Conservation (phyloP, 1,284 basidiomycete genomes). For the Cutaneotrichosporon cavernicola region DNA sequence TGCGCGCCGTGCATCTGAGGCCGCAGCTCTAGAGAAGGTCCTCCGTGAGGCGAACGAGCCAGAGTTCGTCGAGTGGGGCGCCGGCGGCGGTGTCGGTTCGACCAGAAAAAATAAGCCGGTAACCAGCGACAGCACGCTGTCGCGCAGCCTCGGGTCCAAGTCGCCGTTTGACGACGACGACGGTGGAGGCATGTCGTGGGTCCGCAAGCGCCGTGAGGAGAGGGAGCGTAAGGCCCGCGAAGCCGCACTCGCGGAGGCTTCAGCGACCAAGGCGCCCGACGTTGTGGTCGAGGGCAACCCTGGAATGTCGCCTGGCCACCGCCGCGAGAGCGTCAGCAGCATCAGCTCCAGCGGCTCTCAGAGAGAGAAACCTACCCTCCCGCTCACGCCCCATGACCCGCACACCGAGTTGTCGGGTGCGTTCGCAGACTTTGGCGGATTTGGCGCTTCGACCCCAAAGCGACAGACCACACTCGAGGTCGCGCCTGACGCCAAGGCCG, state of each 20-base stretch:
- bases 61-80: constrained; percentile 52
- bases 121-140: not conserved
- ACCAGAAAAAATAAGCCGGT: not conserved
- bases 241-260: constrained; percentile 19
- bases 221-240: constrained; percentile 35
- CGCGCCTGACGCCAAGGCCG: constrained; percentile 9
- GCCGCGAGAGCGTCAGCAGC: constrained; percentile 13
- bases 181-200: constrained; percentile 53
- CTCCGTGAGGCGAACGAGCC: constrained; percentile 41
- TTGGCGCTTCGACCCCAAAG: not conserved
- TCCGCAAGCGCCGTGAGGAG: constrained; percentile 47
- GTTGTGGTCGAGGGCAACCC: constrained; percentile 7
- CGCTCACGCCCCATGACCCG: constrained; percentile 19
- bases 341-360: constrained; percentile 14
- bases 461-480: not conserved
- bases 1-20: constrained; percentile 42
- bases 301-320: constrained; percentile 10
- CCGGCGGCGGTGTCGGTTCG: constrained; percentile 12
- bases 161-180: constrained; percentile 43
- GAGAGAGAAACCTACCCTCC: constrained; percentile 5
- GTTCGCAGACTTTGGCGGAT: constrained; percentile 9
- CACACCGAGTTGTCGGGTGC: constrained; percentile 13
- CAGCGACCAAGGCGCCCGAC: not conserved
- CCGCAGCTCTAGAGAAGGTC: constrained; percentile 34
- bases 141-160: constrained; percentile 11